Conservation (phyloP, 1,139 yeast species). For the Entelexis sorbosivorans region DNA sequence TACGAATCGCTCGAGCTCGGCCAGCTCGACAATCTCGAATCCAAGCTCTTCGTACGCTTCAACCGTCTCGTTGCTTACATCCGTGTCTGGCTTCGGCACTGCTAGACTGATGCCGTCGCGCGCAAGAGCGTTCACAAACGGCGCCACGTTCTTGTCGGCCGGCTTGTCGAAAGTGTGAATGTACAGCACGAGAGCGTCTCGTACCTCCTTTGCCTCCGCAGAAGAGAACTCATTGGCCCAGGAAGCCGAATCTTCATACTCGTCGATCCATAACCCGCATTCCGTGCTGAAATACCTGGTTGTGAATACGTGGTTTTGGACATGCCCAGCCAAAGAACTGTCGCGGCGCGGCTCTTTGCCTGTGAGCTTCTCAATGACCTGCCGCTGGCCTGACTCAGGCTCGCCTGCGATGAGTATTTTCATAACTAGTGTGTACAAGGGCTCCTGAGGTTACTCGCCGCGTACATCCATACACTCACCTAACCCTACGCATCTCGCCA, state of each 20-base stretch:
- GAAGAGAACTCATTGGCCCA: conserved; percentile 34
- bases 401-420: conserved; percentile 35
- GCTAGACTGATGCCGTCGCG: conserved; percentile 17
- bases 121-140: conserved; percentile 20
- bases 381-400: conserved; percentile 32
- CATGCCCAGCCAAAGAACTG: conserved; percentile 14
- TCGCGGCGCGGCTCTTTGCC: neutral
- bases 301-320: conserved; percentile 25
- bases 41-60: conserved; percentile 13
- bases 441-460: too few species aligned
- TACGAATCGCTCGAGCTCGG: conserved; percentile 6
- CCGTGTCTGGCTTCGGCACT: conserved; percentile 3
- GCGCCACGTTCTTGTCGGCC: conserved; percentile 18
- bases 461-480: neutral
- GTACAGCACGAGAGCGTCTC: conserved; percentile 35
- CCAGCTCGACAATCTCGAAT: conserved; percentile 11
- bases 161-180: conserved; percentile 29
- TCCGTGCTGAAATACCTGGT: conserved; percentile 34
- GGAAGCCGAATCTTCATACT: conserved; percentile 25
- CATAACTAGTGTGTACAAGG: conserved; percentile 11
- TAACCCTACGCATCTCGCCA: neutral
- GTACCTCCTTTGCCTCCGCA: conserved; percentile 33
- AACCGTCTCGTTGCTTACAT: neutral
- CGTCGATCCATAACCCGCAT: conserved; percentile 38
- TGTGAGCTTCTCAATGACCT: conserved; percentile 25